Percentiles rank a stretch among this genome's conserved stretches.
phyloP scores from a whole-genome alignment of 768 basidiomycete species.

The Termitomyces sp. region DNA sequence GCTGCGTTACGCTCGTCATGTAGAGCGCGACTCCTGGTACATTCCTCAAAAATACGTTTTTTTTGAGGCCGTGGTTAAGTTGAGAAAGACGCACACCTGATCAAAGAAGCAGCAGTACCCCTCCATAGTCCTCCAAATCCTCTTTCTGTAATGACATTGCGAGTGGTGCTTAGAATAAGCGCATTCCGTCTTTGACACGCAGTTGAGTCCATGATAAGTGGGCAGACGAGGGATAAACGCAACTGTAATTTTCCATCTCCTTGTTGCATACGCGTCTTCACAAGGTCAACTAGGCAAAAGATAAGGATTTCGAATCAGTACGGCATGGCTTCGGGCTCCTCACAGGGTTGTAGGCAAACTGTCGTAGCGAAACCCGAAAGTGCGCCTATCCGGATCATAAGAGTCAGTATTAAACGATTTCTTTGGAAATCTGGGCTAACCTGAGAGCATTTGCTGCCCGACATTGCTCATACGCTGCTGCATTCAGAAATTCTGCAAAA shows the following conservation, averaged over 20 bases:
- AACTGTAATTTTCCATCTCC: constrained; percentile 43
- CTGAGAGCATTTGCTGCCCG: constrained; percentile 60
- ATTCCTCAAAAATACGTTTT: constrained; percentile 45
- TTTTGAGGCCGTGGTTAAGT: background rate
- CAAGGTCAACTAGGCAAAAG: constrained; percentile 62
- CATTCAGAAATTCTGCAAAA: background rate
- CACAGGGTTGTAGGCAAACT: constrained; percentile 72
- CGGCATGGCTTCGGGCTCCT: constrained; percentile 15
- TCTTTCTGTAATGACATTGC: constrained; percentile 52
- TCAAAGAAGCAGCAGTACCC: constrained; percentile 77
- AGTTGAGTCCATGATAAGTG: background rate
- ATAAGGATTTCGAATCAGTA: background rate
- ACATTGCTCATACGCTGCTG: constrained; percentile 54
- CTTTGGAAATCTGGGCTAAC: constrained; percentile 24
- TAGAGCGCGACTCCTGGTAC: constrained; percentile 92
- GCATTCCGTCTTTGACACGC: constrained; percentile 25
- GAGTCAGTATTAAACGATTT: background rate
- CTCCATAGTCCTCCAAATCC: constrained; percentile 81
- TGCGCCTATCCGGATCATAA: constrained; percentile 43
- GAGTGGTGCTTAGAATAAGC: constrained; percentile 44
- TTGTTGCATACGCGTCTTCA: constrained; percentile 92
- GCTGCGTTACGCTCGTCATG: constrained; percentile 79
- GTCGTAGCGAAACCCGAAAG: constrained; percentile 76
- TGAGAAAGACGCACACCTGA: constrained; percentile 40
- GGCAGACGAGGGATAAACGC: background rate